Percentiles rank a stretch among this genome's conserved stretches.
Evolutionary conservation across 2,329 filamentous ascomycete species (phyloP).

Genomic region (Hortaea sp.): DNA sequence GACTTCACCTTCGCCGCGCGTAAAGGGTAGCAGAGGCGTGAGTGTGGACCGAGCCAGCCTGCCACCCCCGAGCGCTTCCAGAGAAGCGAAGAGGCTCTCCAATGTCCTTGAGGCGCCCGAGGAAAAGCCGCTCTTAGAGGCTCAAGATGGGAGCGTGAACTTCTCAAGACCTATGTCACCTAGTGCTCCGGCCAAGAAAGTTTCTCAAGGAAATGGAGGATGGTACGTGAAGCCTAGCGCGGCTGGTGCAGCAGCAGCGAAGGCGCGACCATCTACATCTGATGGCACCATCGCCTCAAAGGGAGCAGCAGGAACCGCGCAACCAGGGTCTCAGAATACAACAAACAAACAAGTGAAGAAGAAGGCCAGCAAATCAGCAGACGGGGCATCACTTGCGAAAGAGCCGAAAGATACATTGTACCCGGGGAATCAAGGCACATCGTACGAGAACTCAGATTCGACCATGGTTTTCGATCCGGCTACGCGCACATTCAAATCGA

Average conservation of each 20-base stretch:
- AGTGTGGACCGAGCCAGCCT: conserved; percentile 20
- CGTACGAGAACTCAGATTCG: conserved; percentile 10
- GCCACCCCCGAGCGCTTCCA: conserved; percentile 8
- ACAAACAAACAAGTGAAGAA: background rate
- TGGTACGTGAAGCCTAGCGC: conserved; percentile 57
- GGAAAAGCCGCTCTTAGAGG: conserved; percentile 26
- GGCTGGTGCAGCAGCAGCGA: conserved; percentile 22
- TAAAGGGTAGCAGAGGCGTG: conserved; percentile 21
- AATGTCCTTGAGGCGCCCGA: conserved; percentile 26
- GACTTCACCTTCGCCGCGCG: conserved; percentile 33
- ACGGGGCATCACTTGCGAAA: conserved; percentile 8
- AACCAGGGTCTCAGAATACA: conserved; percentile 11
- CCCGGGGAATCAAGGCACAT: background rate
- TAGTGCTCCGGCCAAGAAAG: conserved; percentile 11
- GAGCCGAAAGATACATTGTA: conserved; percentile 4
- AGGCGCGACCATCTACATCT: background rate
- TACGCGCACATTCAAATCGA: conserved; percentile 19
- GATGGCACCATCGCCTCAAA: conserved; percentile 6
- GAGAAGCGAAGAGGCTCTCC: conserved; percentile 25
- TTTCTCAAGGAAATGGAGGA: conserved; percentile 27
- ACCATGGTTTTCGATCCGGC: conserved; percentile 24
- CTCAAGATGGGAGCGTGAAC: conserved; percentile 33
- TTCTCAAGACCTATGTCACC: conserved; percentile 32
- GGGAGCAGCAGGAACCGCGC: conserved; percentile 8
- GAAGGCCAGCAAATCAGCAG: background rate